Conservation (phyloP, 164 flowering plant genomes). For the Nymphaea thermarum region DNA sequence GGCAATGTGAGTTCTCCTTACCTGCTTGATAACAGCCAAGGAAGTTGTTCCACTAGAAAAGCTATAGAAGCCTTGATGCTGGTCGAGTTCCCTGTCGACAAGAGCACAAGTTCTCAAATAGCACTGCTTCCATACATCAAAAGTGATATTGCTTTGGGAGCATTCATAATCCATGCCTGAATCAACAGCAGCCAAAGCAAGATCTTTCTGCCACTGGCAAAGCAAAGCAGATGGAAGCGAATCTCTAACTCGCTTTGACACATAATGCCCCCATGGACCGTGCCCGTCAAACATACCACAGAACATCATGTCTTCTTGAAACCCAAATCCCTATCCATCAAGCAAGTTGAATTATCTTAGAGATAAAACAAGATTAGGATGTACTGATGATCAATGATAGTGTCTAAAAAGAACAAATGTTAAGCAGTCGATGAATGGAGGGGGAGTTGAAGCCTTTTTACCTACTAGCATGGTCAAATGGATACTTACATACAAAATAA, state of each 20-base stretch:
- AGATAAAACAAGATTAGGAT: neutral
- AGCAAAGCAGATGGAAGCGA: conserved; percentile 55
- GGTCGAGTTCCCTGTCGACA: conserved; percentile 59
- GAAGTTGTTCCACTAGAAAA: conserved; percentile 83
- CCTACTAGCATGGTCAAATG: too few relatives aligned
- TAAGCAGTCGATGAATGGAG: too few relatives aligned
- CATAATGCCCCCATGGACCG: conserved; percentile 87
- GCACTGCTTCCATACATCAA: conserved; percentile 63
- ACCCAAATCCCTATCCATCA: conserved; percentile 60
- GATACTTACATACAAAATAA: too few relatives aligned
- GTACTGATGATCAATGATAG: too few relatives aligned
- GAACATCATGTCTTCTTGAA: conserved; percentile 71
- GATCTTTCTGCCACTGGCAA: conserved; percentile 65
- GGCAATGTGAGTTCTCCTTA: conserved; percentile 11
- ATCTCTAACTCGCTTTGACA: conserved; percentile 55
- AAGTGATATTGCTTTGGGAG: conserved; percentile 16
- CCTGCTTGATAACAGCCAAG: conserved; percentile 72
- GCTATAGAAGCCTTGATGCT: conserved; percentile 40
- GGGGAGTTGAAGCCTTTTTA: too few relatives aligned
- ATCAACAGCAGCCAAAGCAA: conserved; percentile 18
- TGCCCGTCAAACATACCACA: conserved; percentile 95
- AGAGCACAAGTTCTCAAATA: conserved; percentile 58
- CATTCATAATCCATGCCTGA: neutral
- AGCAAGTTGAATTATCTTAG: neutral
- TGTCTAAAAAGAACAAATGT: too few relatives aligned